Base-by-base conservation (phyloP, 2,329 filamentous ascomycete species). In the Fusarium xyrophilum region DNA sequence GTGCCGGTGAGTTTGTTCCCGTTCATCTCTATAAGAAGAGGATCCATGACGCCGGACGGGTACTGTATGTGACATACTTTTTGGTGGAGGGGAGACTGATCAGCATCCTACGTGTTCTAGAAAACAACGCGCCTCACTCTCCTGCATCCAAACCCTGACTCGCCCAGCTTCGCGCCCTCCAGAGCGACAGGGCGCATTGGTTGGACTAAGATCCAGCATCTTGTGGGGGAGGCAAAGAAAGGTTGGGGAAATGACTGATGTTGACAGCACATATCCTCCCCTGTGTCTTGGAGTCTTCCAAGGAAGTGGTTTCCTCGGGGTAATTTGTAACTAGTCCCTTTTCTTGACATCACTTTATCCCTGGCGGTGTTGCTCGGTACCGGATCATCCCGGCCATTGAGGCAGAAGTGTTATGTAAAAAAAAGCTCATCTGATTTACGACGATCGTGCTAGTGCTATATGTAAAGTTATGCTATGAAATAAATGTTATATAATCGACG, bases 221-320 rank as follows among this genome's bases (percentile, higher is more conserved):
- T 59, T 64, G 65, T 68, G 65, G 65, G 59, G 64, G n/a, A n/a
- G n/a, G n/a, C n/a, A n/a, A n/a, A n/a, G n/a, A n/a, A n/a, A n/a
- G n/a, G n/a, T n/a, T n/a, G n/a, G 61, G 61, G 61, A 64, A 64
- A 64, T 64, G 52, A 28, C 40, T 63, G 60, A 63, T 63, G n/a
- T n/a, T 57, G 46, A 33, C 27, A 33, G n/a, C 28, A 52, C 33
- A 33, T 46, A 47, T 39, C 55, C 25, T 42, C 21, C 58, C 42
- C 58, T 57, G 19, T 63, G 21, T 57, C 43, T 56, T 63, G 48
- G 58, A 28, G 58, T 14, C 25, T 63, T 39, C 52, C 60, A 51
- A 44, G 60, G 58, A 39, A 48, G 19, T 35, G 46, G 43, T 51
- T 56, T 51, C 38, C 46, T 56, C 44, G 58, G 42, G 50, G 40